Evolutionary conservation across 768 basidiomycete genomes (phyloP), one percentile per base, ranked within the genome.

Genomic region (Agrocybe chaxingu): DNA sequence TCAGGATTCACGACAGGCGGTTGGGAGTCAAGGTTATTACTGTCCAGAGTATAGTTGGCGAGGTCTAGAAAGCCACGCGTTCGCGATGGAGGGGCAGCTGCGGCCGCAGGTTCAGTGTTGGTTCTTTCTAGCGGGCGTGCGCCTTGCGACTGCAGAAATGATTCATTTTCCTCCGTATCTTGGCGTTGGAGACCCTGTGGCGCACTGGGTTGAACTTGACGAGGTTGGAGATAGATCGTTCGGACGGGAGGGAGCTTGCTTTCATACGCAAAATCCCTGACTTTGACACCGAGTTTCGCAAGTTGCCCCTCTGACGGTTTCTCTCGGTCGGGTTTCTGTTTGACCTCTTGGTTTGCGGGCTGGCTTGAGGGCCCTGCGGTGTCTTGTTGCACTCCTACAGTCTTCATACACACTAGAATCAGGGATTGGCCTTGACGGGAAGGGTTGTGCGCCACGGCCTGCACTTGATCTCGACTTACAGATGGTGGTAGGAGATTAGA

Each of bases 221-320:
- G 73, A 1, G 71, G 72, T 49, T 68, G 67, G 13, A 72, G 72
- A 12, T 71, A 74, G 19, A 80, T 76, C 2, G 82, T 72, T 30
- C 68, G 70, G 36, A 89, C 74, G 7, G 82, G 81, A 1, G 85
- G 84, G 41, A 13, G 13, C 24, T 69, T 81, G 66, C 74, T 83
- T 65, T 87, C 84, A 68, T 82, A 85, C 11, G 80, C 84, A 72
- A 84, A 88, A 67, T 89, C 80, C 71, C 69, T 77, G 64, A 70
- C 73, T 70, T 73, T 76, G 49, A 76, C 69, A 3, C 78, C 73
- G 8, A 66, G 50, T 12, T 53, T 60, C 62, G 45, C n/a, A 62
- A 57, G 18, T 86, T 84, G 81, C 5, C 5, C 65, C 81, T 52
- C 70, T 70, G 60, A 74, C 75, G 83, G 86, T 82, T 80, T 63